Conservation (phyloP, 2,329 filamentous ascomycete genomes). For the Pseudogymnoascus sp. region DNA sequence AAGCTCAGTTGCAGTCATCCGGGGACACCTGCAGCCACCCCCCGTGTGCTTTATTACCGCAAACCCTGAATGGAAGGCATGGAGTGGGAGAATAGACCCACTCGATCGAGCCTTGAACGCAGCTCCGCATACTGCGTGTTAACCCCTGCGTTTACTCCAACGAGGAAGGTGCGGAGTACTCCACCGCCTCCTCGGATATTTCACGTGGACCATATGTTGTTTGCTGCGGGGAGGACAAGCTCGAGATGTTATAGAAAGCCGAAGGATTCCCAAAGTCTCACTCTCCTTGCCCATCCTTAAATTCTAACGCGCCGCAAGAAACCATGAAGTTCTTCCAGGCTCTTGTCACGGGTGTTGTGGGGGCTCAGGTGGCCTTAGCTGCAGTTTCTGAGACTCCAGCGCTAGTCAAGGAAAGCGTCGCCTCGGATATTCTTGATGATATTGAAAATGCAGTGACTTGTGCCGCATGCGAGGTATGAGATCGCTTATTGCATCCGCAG, state of each 20-base stretch:
- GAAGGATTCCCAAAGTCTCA: background rate
- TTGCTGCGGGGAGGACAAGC: background rate
- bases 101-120: background rate
- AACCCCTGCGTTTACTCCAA: background rate
- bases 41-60: background rate
- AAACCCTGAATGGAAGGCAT: background rate
- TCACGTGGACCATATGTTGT: background rate
- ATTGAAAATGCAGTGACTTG: slow-evolving; percentile 28
- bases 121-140: background rate
- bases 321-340: slow-evolving; percentile 8
- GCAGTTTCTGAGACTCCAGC: background rate
- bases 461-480: slow-evolving; percentile 28
- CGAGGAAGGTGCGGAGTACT: slow-evolving; percentile 3
- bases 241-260: slow-evolving; percentile 5
- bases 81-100: background rate
- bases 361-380: background rate
- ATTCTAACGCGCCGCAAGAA: background rate
- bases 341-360: background rate
- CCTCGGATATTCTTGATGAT: slow-evolving; percentile 23
- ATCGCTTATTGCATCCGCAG: slow-evolving; percentile 23
- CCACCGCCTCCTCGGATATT: background rate
- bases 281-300: background rate
- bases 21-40: too few species aligned
- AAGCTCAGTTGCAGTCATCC: background rate
- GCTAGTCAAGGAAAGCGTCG: slow-evolving; percentile 3